These are phyloP conservation scores for Xylaria hypoxylon DNA, from an alignment of 2,329 filamentous ascomycete genomes.

Conservation along the genomic window DNA sequence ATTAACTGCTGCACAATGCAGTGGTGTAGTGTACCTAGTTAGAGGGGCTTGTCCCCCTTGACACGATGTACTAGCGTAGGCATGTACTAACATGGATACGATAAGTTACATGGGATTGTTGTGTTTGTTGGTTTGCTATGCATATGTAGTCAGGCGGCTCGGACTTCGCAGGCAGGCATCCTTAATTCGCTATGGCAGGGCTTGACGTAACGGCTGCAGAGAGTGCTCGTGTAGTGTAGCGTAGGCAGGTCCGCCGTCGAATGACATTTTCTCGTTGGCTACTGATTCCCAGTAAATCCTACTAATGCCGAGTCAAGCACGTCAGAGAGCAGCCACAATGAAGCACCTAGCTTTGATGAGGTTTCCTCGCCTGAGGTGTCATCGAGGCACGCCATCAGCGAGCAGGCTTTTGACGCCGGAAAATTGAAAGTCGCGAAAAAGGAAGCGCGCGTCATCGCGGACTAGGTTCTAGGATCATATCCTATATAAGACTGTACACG, in stretches of 20 bases:
- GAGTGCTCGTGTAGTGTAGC: no score
- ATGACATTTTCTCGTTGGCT: constrained; percentile 6
- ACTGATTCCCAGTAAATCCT: constrained; percentile 9
- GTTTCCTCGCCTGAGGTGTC: constrained; percentile 7
- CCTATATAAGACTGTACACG: constrained; percentile 13
- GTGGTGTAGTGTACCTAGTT: not conserved
- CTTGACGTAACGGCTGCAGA: constrained; percentile 19
- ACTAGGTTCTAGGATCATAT: constrained; percentile 13
- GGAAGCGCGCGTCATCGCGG: constrained; percentile 18
- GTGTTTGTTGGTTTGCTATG: constrained; percentile 14
- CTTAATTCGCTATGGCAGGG: constrained; percentile 4
- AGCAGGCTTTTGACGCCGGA: constrained; percentile 9
- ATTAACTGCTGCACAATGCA: not conserved
- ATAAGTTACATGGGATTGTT: constrained; percentile 9
- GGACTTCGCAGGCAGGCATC: constrained; percentile 15
- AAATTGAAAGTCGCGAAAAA: constrained; percentile 6
- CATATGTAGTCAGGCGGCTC: constrained; percentile 30
- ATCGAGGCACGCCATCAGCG: constrained; percentile 8
- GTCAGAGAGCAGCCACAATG: not conserved
- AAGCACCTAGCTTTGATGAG: not conserved
- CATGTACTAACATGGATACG: constrained; percentile 8
- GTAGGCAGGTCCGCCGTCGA: not conserved
- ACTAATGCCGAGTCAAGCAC: constrained; percentile 16
- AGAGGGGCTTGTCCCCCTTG: not conserved
- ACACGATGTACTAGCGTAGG: not conserved